Conservation (phyloP, 495 filamentous ascomycete species). For the Emericellopsis terricola region DNA sequence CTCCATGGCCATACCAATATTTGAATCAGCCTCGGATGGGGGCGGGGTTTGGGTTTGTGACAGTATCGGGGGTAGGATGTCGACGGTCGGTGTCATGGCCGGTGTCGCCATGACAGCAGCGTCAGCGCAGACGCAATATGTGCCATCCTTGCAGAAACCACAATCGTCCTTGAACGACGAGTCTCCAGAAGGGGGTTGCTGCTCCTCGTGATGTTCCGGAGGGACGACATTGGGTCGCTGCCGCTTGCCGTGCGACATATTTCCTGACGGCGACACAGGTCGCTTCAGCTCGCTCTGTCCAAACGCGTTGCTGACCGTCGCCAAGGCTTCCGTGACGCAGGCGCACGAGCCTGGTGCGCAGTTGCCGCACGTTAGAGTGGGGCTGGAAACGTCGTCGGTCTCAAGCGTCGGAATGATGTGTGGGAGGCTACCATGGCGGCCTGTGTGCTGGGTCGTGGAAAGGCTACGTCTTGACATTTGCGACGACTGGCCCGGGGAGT, state of each 20-base stretch:
- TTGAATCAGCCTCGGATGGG: conserved; percentile 45
- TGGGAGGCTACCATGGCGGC: not conserved
- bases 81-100: conserved; percentile 17
- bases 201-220: conserved; percentile 6
- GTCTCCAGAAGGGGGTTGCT: conserved; percentile 1
- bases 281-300: conserved; percentile 31
- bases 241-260: conserved; percentile 36
- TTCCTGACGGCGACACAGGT: conserved; percentile 17
- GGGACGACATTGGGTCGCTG: conserved; percentile 11
- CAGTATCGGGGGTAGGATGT: conserved; percentile 22
- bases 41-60: conserved; percentile 47
- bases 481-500: too few species aligned
- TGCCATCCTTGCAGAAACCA: conserved; percentile 77
- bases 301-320: conserved; percentile 33
- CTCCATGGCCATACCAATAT: conserved; percentile 18
- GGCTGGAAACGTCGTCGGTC: conserved; percentile 10
- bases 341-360: conserved; percentile 32
- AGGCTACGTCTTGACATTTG: not conserved
- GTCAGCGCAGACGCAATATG: conserved; percentile 70
- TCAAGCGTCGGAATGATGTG: not conserved
- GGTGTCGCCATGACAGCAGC: conserved; percentile 1
- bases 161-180: conserved; percentile 42
- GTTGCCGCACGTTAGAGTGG: conserved; percentile 26
- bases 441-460: not conserved
- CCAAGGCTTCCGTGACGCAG: conserved; percentile 32